phyloP scores from a whole-genome alignment of 2,329 filamentous ascomycete species.

The Beauveria sp. region DNA sequence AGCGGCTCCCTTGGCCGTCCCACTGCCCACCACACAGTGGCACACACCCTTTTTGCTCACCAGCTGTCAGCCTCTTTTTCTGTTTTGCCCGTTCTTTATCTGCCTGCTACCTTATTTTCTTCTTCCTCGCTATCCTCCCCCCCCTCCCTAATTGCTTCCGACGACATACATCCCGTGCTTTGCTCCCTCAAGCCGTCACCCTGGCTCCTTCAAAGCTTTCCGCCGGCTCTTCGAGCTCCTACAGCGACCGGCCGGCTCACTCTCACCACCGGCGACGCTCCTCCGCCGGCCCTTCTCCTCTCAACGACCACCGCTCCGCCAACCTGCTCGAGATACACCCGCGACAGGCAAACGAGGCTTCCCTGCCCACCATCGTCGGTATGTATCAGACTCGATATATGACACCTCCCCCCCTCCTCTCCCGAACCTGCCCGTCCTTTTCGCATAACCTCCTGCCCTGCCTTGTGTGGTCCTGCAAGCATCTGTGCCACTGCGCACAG shows the following conservation, averaged over 20 bases:
- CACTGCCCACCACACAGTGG: neutral
- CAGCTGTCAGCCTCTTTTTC: neutral
- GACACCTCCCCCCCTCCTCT: neutral
- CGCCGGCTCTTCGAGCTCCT: conserved; percentile 48
- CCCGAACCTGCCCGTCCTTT: neutral
- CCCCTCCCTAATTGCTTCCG: neutral
- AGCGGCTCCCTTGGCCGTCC: neutral
- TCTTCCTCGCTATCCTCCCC: neutral
- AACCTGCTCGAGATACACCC: conserved; percentile 25
- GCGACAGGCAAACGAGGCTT: conserved; percentile 21
- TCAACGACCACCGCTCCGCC: conserved; percentile 25
- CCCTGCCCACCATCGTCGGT: conserved; percentile 50
- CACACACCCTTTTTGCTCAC: conserved; percentile 1
- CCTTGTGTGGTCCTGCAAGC: neutral
- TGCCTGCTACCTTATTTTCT: neutral
- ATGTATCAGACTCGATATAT: conserved; percentile 18
- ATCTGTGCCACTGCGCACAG: neutral
- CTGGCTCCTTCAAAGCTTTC: conserved; percentile 44
- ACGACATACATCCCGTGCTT: conserved; percentile 6
- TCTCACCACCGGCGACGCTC: conserved; percentile 45
- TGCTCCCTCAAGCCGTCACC: conserved; percentile 23
- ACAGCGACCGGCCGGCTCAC: conserved; percentile 39
- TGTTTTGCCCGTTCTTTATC: neutral
- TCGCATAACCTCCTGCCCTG: no score
- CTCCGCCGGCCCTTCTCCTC: conserved; percentile 28